These are phyloP conservation scores for Ascochyta lentis DNA, from an alignment of 2,329 filamentous ascomycete species.

Conservation along the genomic window DNA sequence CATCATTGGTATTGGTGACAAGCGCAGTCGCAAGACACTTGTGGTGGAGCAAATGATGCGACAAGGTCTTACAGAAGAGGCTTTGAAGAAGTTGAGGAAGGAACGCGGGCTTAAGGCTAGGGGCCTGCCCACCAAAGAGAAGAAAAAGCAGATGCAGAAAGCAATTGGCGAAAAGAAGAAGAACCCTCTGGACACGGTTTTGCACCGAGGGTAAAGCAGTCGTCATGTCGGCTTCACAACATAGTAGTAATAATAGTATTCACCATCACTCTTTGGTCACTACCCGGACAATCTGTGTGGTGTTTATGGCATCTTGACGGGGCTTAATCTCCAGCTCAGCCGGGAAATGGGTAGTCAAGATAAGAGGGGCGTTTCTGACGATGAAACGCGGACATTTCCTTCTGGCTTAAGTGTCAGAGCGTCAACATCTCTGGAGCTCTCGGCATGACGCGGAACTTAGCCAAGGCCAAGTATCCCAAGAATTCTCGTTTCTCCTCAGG, in stretches of 20 bases:
- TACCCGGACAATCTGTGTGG: not conserved
- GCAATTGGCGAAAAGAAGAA: conserved; percentile 31
- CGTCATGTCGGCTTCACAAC: not conserved
- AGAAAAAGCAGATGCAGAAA: conserved; percentile 31
- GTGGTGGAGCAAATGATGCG: conserved; percentile 77
- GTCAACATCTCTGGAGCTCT: not conserved
- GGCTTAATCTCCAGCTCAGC: not conserved
- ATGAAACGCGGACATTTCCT: not conserved
- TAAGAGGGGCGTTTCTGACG: not conserved
- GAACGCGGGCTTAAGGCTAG: conserved; percentile 44
- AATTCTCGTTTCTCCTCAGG: conserved; percentile 5
- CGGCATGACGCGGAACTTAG: not conserved
- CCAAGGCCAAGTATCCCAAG: conserved; percentile 5
- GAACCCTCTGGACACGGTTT: conserved; percentile 35
- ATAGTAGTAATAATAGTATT: conserved; percentile 9
- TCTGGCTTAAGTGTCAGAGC: not conserved
- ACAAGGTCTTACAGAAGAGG: conserved; percentile 74
- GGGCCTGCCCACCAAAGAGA: conserved; percentile 35
- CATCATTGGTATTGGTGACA: conserved; percentile 77
- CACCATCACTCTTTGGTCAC: not conserved
- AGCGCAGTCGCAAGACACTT: conserved; percentile 81
- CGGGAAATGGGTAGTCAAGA: not conserved
- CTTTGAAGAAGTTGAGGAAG: conserved; percentile 63
- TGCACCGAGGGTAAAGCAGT: conserved; percentile 30
- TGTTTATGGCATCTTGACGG: not conserved